phyloP scores from a whole-genome alignment of 176 grass and related monocot genomes.

The Aegilops tauschii region DNA sequence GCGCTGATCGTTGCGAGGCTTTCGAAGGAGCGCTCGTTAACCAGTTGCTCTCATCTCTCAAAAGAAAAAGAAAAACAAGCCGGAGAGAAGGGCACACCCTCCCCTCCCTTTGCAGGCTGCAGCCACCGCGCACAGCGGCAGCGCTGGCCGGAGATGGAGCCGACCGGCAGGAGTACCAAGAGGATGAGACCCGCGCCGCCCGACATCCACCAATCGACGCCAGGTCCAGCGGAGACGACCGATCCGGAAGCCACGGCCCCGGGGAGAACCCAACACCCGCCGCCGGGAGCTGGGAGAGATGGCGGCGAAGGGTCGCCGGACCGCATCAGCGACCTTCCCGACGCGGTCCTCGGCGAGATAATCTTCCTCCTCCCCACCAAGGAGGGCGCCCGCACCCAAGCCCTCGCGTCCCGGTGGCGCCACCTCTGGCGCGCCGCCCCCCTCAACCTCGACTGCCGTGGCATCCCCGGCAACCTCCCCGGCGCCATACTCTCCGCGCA shows the following conservation, averaged over 20 bases:
- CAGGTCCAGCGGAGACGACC: neutral
- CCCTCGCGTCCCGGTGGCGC: conserved; percentile 1
- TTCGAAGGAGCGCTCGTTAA: too few relatives aligned
- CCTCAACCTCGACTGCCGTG: neutral
- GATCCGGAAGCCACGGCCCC: neutral
- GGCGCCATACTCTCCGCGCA: neutral
- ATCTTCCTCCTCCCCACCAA: neutral
- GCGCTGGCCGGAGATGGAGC: neutral
- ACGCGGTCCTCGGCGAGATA: neutral
- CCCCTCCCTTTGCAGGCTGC: neutral
- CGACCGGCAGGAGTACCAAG: neutral
- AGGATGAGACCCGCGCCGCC: neutral
- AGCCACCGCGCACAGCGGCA: neutral
- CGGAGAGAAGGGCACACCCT: neutral
- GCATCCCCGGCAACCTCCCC: neutral
- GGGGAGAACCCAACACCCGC: neutral
- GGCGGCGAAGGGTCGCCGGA: neutral
- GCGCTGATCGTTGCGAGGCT: too few relatives aligned
- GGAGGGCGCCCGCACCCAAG: conserved; percentile 1
- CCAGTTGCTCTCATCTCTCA: too few relatives aligned
- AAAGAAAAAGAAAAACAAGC: too few relatives aligned
- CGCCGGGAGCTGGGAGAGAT: neutral
- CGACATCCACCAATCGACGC: neutral
- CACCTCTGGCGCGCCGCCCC: neutral
- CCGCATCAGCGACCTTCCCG: neutral